Evolutionary conservation across 2,329 filamentous ascomycete genomes (phyloP), one percentile per base, ranked within the genome.

Genomic region (Fusarium tjaetaba): DNA sequence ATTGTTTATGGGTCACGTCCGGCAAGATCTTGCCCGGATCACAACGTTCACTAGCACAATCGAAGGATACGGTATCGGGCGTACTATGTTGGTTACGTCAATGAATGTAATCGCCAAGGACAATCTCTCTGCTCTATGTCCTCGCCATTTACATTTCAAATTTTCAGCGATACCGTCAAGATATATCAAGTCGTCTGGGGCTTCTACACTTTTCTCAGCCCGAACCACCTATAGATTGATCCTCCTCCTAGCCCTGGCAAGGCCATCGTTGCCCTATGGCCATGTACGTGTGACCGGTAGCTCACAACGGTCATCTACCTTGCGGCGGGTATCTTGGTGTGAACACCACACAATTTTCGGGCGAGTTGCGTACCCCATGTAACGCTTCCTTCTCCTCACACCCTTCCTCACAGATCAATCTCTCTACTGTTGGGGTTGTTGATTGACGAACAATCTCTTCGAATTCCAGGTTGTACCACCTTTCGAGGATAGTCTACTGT

Each of bases 241-340:
- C 26, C 49, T 58, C 43, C 11, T n/a, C 39, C 28, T 48, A 30
- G 20, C 28, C 41, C 59, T 63, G 42, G 30, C 36, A 49, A 55
- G 30, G 42, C 36, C 41, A 38, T 46, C 28, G 32, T 38, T 36
- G 48, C 46, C 38, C 28, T 66, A 45, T 57, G 26, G 32, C 24
- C 38, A 66, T 45, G 28, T 41, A 48, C 46, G 34, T 70, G 70
- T 72, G 70, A 56, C 70, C 70, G 42, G 61, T 59, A 53, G 48
- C 52, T 68, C 24, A 66, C 26, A 65, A 73, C 51, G 65, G 32
- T 42, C 58, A 61, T 39, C 57, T 58, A 60, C 32, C 43, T 60
- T 62, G 48, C 30, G 48, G 46, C 70, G 58, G 70, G 49, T 70
- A 72, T 61, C 69, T 57, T 65, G 70, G 69, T 70, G 65, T 70